Conservation (phyloP, 2,329 filamentous ascomycete species). For the Neonectria punicea region DNA sequence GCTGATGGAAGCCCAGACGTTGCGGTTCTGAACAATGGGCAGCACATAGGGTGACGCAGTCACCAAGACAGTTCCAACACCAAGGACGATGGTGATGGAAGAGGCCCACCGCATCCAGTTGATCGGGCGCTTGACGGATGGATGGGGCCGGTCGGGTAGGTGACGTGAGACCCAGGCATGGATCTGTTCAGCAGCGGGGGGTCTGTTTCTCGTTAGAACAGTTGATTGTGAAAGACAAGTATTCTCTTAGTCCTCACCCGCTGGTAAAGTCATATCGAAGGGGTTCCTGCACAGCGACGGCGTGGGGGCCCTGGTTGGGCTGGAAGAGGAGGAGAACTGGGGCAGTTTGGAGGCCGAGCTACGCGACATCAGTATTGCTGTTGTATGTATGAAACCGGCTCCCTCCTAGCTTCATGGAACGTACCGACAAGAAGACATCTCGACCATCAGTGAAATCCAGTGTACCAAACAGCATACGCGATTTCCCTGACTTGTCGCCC, state of each 20-base stretch:
- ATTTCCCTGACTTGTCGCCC: constrained; percentile 80
- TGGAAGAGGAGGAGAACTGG: constrained; percentile 90
- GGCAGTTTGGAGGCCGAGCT: constrained; percentile 95
- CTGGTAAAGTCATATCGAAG: constrained; percentile 85
- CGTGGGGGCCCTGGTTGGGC: constrained; percentile 84
- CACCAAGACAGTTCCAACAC: constrained; percentile 72
- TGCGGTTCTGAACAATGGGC: constrained; percentile 87
- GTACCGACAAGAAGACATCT: constrained; percentile 85
- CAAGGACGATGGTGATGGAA: constrained; percentile 75
- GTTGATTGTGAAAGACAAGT: not conserved
- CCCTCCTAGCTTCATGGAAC: constrained; percentile 2
- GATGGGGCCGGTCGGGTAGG: constrained; percentile 81
- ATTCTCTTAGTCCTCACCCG: constrained; percentile 66
- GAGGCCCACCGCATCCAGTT: constrained; percentile 84
- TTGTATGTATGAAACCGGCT: not conserved
- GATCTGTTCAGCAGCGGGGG: constrained; percentile 79
- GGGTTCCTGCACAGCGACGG: constrained; percentile 74
- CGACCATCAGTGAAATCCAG: constrained; percentile 90
- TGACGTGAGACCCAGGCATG: constrained; percentile 83
- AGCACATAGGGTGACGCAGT: constrained; percentile 82
- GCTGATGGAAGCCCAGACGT: constrained; percentile 91
- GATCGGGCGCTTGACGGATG: constrained; percentile 82
- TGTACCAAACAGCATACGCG: constrained; percentile 80
- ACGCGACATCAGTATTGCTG: constrained; percentile 17
- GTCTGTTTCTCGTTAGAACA: constrained; percentile 56